These are phyloP conservation scores for Epichloe aotearoae DNA, from an alignment of 2,329 filamentous ascomycete species.

Conservation along the genomic window DNA sequence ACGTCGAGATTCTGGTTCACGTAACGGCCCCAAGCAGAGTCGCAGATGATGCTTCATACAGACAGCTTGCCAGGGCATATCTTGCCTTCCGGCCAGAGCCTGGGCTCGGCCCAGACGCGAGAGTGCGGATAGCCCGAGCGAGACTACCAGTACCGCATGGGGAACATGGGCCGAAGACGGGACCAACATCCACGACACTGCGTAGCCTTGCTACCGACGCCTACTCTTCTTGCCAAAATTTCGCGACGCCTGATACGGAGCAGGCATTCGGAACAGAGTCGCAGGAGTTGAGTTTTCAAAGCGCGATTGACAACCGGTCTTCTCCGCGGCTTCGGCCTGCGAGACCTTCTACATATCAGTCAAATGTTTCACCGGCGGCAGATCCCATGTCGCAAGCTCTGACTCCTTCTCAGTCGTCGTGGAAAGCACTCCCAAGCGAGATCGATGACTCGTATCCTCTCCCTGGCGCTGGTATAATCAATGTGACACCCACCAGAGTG, in stretches of 20 bases:
- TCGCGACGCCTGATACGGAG: constrained; percentile 7
- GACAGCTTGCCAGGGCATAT: constrained; percentile 37
- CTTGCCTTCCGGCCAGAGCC: constrained; percentile 31
- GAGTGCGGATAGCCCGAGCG: background rate
- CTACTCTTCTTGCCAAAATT: constrained; percentile 1
- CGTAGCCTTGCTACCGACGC: background rate
- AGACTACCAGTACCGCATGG: background rate
- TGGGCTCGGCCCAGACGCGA: background rate
- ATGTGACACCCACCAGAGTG: constrained; percentile 34
- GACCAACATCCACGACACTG: background rate
- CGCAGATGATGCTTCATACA: constrained; percentile 34
- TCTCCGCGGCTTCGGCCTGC: constrained; percentile 15
- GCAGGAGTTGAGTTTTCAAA: constrained; percentile 30
- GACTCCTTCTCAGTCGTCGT: constrained; percentile 20
- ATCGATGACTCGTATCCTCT: constrained; percentile 42
- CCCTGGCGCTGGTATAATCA: constrained; percentile 16
- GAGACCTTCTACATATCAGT: background rate
- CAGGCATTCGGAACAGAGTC: constrained; percentile 18
- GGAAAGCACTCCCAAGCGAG: constrained; percentile 31
- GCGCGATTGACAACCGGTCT: constrained; percentile 30
- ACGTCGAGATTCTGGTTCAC: constrained; percentile 43
- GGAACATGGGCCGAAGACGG: background rate
- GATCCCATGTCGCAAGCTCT: background rate
- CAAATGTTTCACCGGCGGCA: background rate
- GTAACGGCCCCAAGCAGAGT: constrained; percentile 36